Evolutionary conservation across 768 basidiomycete genomes (phyloP).

Genomic region (Lepiota brunneoincarnata): DNA sequence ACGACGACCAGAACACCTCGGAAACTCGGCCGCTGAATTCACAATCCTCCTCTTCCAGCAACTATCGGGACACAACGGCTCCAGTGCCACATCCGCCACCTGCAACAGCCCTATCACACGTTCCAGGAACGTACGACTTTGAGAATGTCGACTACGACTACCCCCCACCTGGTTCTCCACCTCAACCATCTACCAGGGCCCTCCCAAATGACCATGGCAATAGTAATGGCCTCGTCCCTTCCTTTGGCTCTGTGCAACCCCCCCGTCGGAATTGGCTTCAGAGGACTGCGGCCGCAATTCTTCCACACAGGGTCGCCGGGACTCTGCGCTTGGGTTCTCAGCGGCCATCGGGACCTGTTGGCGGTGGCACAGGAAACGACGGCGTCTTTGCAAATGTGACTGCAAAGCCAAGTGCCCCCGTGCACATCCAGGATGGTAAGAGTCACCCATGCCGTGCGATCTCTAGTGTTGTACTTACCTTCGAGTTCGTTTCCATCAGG

Average conservation of each 20-base stretch:
- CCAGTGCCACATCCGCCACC: constrained; percentile 26
- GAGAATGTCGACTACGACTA: constrained; percentile 77
- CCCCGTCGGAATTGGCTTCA: constrained; percentile 50
- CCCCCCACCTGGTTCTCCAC: constrained; percentile 84
- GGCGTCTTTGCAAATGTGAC: constrained; percentile 96
- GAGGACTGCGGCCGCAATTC: constrained; percentile 50
- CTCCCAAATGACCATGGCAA: constrained; percentile 74
- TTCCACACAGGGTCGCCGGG: constrained; percentile 50
- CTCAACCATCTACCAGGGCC: constrained; percentile 57
- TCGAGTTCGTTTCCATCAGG: constrained; percentile 39
- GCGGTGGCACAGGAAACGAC: constrained; percentile 73
- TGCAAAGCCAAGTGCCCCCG: constrained; percentile 73
- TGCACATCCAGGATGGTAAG: constrained; percentile 60
- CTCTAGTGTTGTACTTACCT: background rate
- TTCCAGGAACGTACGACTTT: constrained; percentile 67
- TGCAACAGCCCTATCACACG: constrained; percentile 17
- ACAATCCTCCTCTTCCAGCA: constrained; percentile 7
- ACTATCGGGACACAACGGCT: constrained; percentile 9
- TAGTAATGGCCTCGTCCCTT: constrained; percentile 67
- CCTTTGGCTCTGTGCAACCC: constrained; percentile 30
- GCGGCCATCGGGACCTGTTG: constrained; percentile 44
- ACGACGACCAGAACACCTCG: constrained; percentile 46
- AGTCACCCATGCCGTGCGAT: constrained; percentile 10
- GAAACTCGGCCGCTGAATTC: constrained; percentile 56
- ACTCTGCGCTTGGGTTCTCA: constrained; percentile 42